Evolutionary conservation across 768 basidiomycete genomes (phyloP).

Genomic region (Suillus sp.): DNA sequence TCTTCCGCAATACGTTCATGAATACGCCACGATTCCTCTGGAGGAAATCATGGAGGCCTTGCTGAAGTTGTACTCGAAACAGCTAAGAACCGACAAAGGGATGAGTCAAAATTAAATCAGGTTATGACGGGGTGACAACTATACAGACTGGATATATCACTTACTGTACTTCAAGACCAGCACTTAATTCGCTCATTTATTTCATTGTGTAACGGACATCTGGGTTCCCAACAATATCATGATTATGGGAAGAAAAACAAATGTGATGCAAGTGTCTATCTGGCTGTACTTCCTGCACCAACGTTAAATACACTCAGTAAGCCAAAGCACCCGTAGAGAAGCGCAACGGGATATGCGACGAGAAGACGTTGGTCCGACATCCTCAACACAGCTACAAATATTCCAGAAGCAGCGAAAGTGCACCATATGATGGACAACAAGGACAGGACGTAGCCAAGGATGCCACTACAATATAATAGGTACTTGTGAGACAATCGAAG

Average conservation of each 20-base stretch:
- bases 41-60: conserved; percentile 85
- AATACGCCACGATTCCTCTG: conserved; percentile 80
- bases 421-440: conserved; percentile 91
- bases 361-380: conserved; percentile 95
- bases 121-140: conserved; percentile 11
- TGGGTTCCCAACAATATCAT: conserved; percentile 12
- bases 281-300: conserved; percentile 37
- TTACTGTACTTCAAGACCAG: neutral
- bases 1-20: conserved; percentile 84
- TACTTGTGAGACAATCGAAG: conserved; percentile 2
- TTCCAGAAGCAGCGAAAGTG: conserved; percentile 93
- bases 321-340: conserved; percentile 94
- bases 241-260: conserved; percentile 10
- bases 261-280: conserved; percentile 24
- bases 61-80: conserved; percentile 74
- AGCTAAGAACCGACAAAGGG: conserved; percentile 46
- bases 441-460: conserved; percentile 84
- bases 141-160: neutral
- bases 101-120: conserved; percentile 23
- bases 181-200: neutral
- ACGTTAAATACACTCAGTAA: conserved; percentile 88
- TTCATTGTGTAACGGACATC: conserved; percentile 1
- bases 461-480: conserved; percentile 50
- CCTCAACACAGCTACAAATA: conserved; percentile 92
- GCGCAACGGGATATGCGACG: conserved; percentile 94